Evolutionary conservation across 768 basidiomycete species (phyloP).

Genomic region (Auricularia sp.): DNA sequence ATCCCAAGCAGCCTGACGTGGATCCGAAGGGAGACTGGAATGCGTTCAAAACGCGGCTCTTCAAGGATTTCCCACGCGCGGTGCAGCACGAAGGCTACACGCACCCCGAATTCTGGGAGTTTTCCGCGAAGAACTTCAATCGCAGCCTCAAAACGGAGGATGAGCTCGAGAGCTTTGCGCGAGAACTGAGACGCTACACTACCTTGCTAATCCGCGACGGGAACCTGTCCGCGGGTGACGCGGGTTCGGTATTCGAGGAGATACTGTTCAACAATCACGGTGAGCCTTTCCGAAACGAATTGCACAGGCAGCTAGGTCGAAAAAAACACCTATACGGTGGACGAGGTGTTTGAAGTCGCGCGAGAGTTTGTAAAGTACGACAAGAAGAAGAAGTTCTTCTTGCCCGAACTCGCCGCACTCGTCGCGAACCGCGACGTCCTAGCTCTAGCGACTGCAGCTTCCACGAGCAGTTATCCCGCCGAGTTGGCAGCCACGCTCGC

Average conservation of each 20-base stretch:
- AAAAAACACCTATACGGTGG: not conserved
- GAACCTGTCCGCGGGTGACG: not conserved
- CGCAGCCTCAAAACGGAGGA: not conserved
- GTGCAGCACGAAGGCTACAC: not conserved
- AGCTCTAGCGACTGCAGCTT: not conserved
- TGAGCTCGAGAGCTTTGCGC: not conserved
- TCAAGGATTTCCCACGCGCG: not conserved
- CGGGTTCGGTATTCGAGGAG: not conserved
- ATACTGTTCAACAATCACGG: not conserved
- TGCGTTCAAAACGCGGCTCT: not conserved
- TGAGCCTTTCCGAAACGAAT: not conserved
- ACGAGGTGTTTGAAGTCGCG: not conserved
- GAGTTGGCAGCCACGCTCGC: too few species aligned
- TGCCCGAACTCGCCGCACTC: not conserved
- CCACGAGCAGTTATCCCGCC: too few species aligned
- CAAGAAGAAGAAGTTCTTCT: not conserved
- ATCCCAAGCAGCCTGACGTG: not conserved
- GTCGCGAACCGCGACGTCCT: not conserved
- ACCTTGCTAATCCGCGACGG: not conserved
- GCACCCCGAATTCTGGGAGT: not conserved
- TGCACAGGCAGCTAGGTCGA: not conserved
- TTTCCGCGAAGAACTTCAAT: not conserved
- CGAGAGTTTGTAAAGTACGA: not conserved
- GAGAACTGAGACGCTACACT: not conserved
- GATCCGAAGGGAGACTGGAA: not conserved